Percentiles rank a stretch among this genome's conserved stretches.
phyloP scores from a whole-genome alignment of 176 grass and related monocot genomes.

The Cenchrus americanus region DNA sequence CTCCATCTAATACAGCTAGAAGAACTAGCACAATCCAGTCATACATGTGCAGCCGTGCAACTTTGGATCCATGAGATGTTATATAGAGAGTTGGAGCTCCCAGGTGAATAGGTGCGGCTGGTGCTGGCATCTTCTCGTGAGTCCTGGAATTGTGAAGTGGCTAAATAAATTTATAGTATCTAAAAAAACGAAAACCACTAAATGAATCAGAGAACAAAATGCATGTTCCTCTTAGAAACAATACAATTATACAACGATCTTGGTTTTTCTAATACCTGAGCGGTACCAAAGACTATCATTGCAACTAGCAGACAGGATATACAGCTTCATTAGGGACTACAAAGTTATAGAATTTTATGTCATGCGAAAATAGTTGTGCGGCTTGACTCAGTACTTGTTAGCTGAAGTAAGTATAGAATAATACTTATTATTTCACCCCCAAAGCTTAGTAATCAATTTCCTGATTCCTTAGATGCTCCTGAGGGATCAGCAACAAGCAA shows the following conservation, averaged over 20 bases:
- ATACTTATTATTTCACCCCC: not conserved
- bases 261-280: not conserved
- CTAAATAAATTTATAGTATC: not conserved
- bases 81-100: slow-evolving; percentile 42
- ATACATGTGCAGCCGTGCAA: slow-evolving; percentile 62
- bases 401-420: not conserved
- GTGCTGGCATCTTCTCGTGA: slow-evolving; percentile 40
- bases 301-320: not conserved
- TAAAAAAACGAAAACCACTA: not conserved
- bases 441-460: not conserved
- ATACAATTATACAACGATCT: slow-evolving; percentile 10
- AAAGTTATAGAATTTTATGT: not conserved
- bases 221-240: not conserved
- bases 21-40: slow-evolving; percentile 77
- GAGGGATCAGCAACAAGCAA: not conserved
- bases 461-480: not conserved
- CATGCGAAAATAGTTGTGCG: not conserved
- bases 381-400: not conserved
- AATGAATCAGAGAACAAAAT: not conserved
- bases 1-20: slow-evolving; percentile 56
- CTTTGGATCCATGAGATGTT: slow-evolving; percentile 63
- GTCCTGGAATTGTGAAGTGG: slow-evolving; percentile 17
- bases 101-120: slow-evolving; percentile 30
- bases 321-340: not conserved
- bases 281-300: not conserved